Base-by-base conservation (phyloP, 176 grass and related monocot species). In the Thalia dealbata region DNA sequence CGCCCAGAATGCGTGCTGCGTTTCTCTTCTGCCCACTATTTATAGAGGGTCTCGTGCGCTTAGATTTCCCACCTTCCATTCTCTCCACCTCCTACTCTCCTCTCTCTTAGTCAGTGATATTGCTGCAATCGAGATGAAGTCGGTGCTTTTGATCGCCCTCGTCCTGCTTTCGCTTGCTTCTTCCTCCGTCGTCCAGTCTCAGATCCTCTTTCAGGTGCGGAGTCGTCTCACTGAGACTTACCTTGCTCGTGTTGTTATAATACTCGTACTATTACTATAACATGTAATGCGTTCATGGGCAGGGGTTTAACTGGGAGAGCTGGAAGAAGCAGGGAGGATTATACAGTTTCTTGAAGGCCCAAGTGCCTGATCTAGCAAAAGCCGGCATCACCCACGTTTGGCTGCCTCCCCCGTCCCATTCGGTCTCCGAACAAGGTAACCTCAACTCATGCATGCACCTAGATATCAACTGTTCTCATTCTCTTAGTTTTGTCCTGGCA, bases 241-340 rank as follows among this genome's bases (percentile, higher is more conserved):
- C 2, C n/a, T 26, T 62, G 60, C 2, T 3, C n/a, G 7, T 26
- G 60, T 12, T 23, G n/a, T 62, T 11, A 9, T 19, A 60, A 22
- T 19, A 60, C n/a, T n/a, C n/a, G n/a, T n/a, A n/a, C n/a, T n/a
- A n/a, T n/a, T n/a, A n/a, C n/a, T 15, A 9, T 13, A 11, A 23
- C 14, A 18, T 24, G 38, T 43, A 25, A 24, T 30, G 8, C 27
- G 0, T 68, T 32, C 38, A 68, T 68, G 18, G 18, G 27, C 78
- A 96, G 88, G 92, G 88, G 0, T 96, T 96, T 50, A 91, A 89
- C 74, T 96, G 92, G 88, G 88, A 91, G 28, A 91, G 88, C 16
- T 96, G 88, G 86, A 96, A 73, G 73, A 91, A 91, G 48, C 80
- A 96, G 41, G 88, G 86, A 0, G 86, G 92, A 1, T 91, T 84